phyloP scores from a whole-genome alignment of 345 rosid genomes.

The Clausena lansium region DNA sequence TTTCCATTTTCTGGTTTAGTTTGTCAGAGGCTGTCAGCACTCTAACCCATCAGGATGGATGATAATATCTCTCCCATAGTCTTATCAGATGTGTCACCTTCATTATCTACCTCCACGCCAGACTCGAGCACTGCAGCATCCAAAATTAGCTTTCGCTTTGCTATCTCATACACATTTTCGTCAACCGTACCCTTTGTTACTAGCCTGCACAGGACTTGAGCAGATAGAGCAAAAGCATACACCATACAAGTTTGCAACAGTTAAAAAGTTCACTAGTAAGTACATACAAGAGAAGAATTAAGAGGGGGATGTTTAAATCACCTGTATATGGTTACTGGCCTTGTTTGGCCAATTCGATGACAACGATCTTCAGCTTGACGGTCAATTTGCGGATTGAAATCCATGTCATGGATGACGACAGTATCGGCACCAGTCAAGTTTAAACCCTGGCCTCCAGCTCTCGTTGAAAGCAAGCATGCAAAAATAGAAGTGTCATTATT shows the following conservation, averaged over 20 bases:
- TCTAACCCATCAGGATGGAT: slow-evolving; percentile 67
- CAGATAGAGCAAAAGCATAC: background rate
- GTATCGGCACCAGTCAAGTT: slow-evolving; percentile 94
- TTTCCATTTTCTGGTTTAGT: background rate
- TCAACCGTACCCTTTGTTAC: slow-evolving; percentile 92
- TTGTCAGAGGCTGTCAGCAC: background rate
- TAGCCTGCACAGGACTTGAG: slow-evolving; percentile 43
- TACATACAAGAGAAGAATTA: background rate
- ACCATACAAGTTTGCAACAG: background rate
- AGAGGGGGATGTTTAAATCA: slow-evolving; percentile 11
- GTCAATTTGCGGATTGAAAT: slow-evolving; percentile 96
- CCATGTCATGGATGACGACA: slow-evolving; percentile 87
- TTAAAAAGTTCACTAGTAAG: no score
- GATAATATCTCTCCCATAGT: slow-evolving; percentile 92
- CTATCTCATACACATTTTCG: slow-evolving; percentile 91
- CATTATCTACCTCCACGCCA: slow-evolving; percentile 57
- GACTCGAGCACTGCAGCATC: slow-evolving; percentile 94
- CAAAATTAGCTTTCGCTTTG: slow-evolving; percentile 72
- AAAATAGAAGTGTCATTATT: slow-evolving; percentile 73
- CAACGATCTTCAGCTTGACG: slow-evolving; percentile 96
- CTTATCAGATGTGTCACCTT: slow-evolving; percentile 59
- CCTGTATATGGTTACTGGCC: slow-evolving; percentile 91
- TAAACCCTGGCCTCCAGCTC: slow-evolving; percentile 99
- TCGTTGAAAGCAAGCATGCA: slow-evolving; percentile 81
- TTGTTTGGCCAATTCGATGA: slow-evolving; percentile 94